Percentiles rank a stretch among this genome's conserved stretches.
Conservation (phyloP, 208 protist species). For the Trypanosoma lewisi region DNA sequence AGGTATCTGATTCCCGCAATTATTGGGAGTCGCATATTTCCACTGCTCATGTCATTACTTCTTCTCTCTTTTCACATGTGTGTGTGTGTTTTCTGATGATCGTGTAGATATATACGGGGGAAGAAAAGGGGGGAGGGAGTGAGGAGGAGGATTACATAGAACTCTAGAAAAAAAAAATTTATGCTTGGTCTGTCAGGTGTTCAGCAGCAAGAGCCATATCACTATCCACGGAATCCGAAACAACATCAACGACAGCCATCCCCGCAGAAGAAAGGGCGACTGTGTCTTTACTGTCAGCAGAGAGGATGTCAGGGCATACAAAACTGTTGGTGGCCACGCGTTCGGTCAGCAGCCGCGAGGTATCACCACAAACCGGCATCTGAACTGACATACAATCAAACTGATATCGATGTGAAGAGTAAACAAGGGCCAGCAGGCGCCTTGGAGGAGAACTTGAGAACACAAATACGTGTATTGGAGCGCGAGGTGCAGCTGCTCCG, state of each 20-base stretch:
- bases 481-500: constrained; percentile 55
- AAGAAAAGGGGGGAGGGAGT: too few relatives aligned
- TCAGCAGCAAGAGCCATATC: constrained; percentile 2
- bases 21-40: too few relatives aligned
- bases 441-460: constrained; percentile 35
- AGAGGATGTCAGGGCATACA: constrained; percentile 16
- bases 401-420: neutral
- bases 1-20: neutral
- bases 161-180: too few relatives aligned
- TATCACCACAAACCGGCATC: neutral
- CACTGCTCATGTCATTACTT: neutral
- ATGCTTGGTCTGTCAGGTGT: constrained; percentile 6
- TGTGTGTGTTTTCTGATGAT: neutral
- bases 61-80: constrained; percentile 7
- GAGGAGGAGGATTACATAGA: neutral
- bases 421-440: constrained; percentile 2
- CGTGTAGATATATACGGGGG: neutral
- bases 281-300: constrained; percentile 26
- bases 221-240: too few relatives aligned
- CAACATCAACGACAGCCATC: neutral
- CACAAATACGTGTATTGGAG: constrained; percentile 61
- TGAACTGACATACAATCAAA: neutral
- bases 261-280: neutral
- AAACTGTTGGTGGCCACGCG: constrained; percentile 15
- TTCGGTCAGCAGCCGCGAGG: neutral